Evolutionary conservation across 768 basidiomycete species (phyloP), one percentile per base, ranked within the genome.

Genomic region (Leccinum rimulosum): DNA sequence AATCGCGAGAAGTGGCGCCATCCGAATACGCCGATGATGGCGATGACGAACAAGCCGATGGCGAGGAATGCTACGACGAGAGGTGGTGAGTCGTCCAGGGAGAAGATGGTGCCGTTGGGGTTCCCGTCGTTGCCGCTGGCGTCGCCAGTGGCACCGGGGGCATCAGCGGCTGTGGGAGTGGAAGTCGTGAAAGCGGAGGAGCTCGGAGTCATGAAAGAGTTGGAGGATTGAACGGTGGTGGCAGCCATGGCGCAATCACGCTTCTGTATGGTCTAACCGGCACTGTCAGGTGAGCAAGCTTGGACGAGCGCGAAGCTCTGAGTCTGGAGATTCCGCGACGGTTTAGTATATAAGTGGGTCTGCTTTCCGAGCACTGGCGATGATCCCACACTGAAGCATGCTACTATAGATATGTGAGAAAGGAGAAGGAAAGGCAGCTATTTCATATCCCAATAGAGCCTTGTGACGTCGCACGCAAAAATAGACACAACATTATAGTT

Each of bases 61-160:
- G 82, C 80, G 27, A 88, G 71, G 65, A 86, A 83, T 2, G 81
- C 83, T 38, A 86, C 75, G 50, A 88, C 81, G 62, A 87, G 75
- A 6, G 83, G 82, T 0, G 83, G 81, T 0, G 83, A 83, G 11
- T 73, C 75, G 1, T 63, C 63, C 2, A 74, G 64, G n/a, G 77
- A 72, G 47, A 70, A 49, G 7, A 15, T 2, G 25, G 25, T 6
- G 17, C 14, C 7, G 48, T 27, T 22, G 25, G 25, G 47, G 25
- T 27, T 12, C 8, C 10, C 43, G 43, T 45, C 1, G 14, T 14
- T 22, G 49, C 48, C 43, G 7, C 27, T 14, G 7, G 56, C 4
- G 22, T 43, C 11, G 36, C n/a, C n/a, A 4, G 60, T 33, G 19
- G 40, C n/a, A 43, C 10, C 19, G 19, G 33, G 33, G 5, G 19